phyloP scores from a whole-genome alignment of 2,329 filamentous ascomycete species.

The Talaromyces sp. region DNA sequence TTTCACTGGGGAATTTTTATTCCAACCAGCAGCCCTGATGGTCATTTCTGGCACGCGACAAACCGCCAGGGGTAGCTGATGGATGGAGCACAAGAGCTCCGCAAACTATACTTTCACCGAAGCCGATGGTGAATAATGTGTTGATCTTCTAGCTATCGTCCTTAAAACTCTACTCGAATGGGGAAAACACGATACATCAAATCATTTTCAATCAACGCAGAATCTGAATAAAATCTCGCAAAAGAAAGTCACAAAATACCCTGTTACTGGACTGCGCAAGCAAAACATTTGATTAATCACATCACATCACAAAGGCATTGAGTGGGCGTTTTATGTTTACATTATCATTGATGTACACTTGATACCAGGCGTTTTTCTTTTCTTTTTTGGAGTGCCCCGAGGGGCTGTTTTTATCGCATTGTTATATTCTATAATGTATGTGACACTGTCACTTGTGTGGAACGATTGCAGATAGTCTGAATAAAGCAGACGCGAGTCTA shows the following conservation, averaged over 20 bases:
- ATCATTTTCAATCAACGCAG: no score
- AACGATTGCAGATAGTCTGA: neutral
- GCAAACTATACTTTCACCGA: no score
- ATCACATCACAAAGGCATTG: neutral
- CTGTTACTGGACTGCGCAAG: neutral
- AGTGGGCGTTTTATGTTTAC: conserved; percentile 6
- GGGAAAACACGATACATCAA: no score
- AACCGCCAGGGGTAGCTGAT: no score
- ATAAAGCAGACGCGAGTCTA: neutral
- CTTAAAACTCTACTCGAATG: no score
- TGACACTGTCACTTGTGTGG: neutral
- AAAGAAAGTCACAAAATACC: neutral
- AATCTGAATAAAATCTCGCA: no score
- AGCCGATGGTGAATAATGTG: no score
- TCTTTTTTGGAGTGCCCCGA: neutral
- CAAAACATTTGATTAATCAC: neutral
- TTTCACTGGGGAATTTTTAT: no score
- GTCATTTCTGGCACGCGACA: no score
- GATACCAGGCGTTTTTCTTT: neutral
- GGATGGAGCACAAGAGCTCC: no score
- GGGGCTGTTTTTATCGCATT: neutral
- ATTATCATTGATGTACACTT: neutral
- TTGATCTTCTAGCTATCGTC: no score
- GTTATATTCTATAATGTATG: neutral
- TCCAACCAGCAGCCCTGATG: no score